These are phyloP conservation scores for Botrytis pseudocinerea DNA, from an alignment of 2,329 filamentous ascomycete genomes.

Conservation along the genomic window DNA sequence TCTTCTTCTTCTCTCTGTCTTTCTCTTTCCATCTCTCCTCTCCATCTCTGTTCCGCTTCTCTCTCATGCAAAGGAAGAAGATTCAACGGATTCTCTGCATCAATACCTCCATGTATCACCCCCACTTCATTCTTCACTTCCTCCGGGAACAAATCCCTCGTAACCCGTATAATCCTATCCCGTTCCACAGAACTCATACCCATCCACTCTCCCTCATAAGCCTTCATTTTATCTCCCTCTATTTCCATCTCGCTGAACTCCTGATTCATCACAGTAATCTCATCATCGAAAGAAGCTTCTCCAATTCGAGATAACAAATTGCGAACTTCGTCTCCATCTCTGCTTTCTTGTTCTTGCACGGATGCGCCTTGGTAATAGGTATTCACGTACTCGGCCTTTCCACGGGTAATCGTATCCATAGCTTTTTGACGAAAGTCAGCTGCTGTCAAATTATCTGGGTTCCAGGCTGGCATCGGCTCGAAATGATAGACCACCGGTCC, in stretches of 20 bases:
- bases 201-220: not conserved
- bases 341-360: slow-evolving; percentile 31
- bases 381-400: not conserved
- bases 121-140: too few species aligned
- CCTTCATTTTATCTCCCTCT: not conserved
- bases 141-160: slow-evolving; percentile 16
- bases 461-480: not conserved
- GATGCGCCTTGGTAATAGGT: not conserved
- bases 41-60: not conserved
- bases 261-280: not conserved
- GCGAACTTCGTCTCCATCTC: slow-evolving; percentile 47
- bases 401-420: too few species aligned
- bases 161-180: not conserved
- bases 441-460: not conserved
- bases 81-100: not conserved
- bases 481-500: not conserved
- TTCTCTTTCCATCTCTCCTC: not conserved
- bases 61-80: not conserved
- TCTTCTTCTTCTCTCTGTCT: too few species aligned
- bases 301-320: slow-evolving; percentile 39
- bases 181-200: not conserved
- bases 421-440: too few species aligned
- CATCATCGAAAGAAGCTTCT: not conserved
- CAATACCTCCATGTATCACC: not conserved
- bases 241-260: not conserved